These are phyloP conservation scores for Globisporangium cylindrosporum DNA, from an alignment of 352 stramenopile species.

Conservation along the genomic window DNA sequence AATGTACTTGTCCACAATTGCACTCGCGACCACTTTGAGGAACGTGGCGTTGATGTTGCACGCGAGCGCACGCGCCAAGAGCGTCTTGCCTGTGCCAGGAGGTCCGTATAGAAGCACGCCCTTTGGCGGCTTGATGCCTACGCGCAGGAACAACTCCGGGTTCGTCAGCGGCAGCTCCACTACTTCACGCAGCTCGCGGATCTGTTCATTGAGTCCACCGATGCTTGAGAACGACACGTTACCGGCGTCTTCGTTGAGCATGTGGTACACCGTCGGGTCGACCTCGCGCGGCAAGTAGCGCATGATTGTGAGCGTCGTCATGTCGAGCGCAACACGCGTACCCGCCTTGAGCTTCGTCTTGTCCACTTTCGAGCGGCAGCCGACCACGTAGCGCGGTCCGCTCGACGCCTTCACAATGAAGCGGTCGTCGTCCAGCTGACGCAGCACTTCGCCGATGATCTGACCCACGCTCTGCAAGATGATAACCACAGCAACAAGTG, in stretches of 20 bases:
- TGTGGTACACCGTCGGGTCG: constrained; percentile 99
- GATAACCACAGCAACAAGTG: constrained; percentile 20
- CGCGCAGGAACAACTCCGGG: constrained; percentile 97
- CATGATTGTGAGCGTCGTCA: constrained; percentile 99
- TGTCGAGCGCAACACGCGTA: constrained; percentile 97
- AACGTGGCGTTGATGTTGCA: constrained; percentile 99
- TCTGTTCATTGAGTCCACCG: constrained; percentile 98
- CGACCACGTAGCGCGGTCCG: constrained; percentile 98
- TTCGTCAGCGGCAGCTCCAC: constrained; percentile 99
- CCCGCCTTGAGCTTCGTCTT: constrained; percentile 96
- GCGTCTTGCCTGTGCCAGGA: constrained; percentile 98
- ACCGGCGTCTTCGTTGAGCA: constrained; percentile 98
- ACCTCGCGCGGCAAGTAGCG: constrained; percentile 97
- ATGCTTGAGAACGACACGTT: constrained; percentile 98
- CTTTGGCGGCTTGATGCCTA: constrained; percentile 98
- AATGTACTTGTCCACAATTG: constrained; percentile 99
- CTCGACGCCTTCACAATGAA: constrained; percentile 99
- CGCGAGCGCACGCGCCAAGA: constrained; percentile 96
- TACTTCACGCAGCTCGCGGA: constrained; percentile 94
- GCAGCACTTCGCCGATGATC: constrained; percentile 99
- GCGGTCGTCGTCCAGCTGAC: constrained; percentile 96
- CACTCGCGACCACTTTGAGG: constrained; percentile 98
- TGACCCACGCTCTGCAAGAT: constrained; percentile 93
- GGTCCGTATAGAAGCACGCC: constrained; percentile 98
- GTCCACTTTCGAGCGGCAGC: constrained; percentile 93